Base-by-base conservation (phyloP, 2,329 filamentous ascomycete species). In the Cyclaneusma minus region DNA sequence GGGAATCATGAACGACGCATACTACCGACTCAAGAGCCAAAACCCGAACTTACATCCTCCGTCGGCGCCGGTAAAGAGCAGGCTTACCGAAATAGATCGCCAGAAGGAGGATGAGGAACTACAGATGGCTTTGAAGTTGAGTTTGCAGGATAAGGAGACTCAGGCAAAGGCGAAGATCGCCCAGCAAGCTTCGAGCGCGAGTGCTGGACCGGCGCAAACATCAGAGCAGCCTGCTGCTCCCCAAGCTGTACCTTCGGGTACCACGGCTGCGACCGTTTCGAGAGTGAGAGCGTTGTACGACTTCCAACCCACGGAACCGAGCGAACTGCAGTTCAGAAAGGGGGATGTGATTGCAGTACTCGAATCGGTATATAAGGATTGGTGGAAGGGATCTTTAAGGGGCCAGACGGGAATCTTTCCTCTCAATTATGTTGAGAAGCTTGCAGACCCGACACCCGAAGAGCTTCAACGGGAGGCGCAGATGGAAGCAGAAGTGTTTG, bases 311-410 rank as follows among this genome's bases (percentile, higher is more conserved):
- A 91, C 85, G 0, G 89, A 98, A 50, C 72, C 84, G 0, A 89
- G 87, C 24, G 89, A 98, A 56, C 62, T 98, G 34, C 84, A 92
- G 40, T 98, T 98, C 51, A 79, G 85, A 40, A 93, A 92, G 56
- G 87, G 89, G 15, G 89, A 98, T 48, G 78, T 95, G 21, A 98
- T 98, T 50, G 87, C 89, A 1, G 89, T 98, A 10, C 63, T 98
- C 21, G 89, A 95, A 53, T 94, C 85, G 2, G 89, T 95, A 2
- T 98, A 91, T 58, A 98, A 95, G 54, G 89, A 98, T 52, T 98
- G 89, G 89, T 98, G 89, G 89, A 87, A 92, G 42, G 89, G 89
- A 2, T 92, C 85, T 21, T 59, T 98, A 32, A 74, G 85, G 47
- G 89, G 89, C 12, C 83, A 94, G 52, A 94, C 84, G 5, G 89